Percentiles rank a stretch among this genome's conserved stretches.
Conservation (phyloP, 1,139 yeast species). For the Diutina mesorugosa region DNA sequence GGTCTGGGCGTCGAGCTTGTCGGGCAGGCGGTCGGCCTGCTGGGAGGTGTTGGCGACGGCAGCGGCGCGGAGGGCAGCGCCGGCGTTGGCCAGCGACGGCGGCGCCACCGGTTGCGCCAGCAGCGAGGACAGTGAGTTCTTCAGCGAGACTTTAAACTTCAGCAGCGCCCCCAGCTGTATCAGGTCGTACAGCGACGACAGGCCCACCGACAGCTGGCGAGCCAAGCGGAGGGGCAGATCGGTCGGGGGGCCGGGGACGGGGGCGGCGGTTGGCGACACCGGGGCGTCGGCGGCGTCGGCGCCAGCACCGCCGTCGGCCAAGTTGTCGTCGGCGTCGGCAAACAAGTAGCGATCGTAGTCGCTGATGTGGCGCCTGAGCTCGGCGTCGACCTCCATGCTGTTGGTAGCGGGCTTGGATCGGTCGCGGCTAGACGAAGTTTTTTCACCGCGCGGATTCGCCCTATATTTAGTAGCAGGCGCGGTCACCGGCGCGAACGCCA, state of each 20-base stretch:
- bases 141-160: not conserved
- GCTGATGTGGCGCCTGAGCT: conserved; percentile 12
- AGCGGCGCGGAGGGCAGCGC: conserved; percentile 1
- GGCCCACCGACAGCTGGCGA: not conserved
- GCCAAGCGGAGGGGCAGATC: not conserved
- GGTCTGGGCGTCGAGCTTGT: not conserved
- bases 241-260: not conserved
- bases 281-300: not conserved
- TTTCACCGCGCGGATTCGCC: conserved; percentile 7
- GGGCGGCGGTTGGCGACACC: not conserved
- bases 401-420: not conserved
- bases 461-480: conserved; percentile 6
- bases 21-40: not conserved
- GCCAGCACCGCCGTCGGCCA: conserved; percentile 7
- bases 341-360: conserved; percentile 22
- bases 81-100: conserved; percentile 2
- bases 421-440: conserved; percentile 7
- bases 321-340: conserved; percentile 12
- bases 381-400: not conserved
- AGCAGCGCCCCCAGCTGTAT: conserved; percentile 2
- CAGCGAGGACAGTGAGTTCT: not conserved
- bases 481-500: not conserved
- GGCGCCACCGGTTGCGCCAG: conserved; percentile 2
- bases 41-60: not conserved
- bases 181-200: conserved; percentile 1